phyloP scores from a whole-genome alignment of 441 rosid species.

The Brassica hybrid region DNA sequence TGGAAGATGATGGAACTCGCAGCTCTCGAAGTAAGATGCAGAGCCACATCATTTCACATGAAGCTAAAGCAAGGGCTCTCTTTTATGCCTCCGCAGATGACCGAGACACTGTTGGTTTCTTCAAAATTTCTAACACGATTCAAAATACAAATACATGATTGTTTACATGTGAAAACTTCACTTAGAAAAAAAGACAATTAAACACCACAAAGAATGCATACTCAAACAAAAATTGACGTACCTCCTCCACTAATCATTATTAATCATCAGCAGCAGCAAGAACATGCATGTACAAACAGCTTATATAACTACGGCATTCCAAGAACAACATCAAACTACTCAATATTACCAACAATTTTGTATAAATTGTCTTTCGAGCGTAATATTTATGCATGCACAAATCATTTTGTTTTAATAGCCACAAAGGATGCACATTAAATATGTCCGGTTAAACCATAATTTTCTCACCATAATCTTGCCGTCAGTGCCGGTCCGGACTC shows the following conservation, averaged over 20 bases:
- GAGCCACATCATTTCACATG: no score
- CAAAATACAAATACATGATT: background rate
- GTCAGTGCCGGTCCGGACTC: no score
- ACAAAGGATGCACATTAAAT: background rate
- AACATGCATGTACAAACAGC: background rate
- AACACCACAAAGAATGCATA: background rate
- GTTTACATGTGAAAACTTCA: background rate
- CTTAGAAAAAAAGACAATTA: background rate
- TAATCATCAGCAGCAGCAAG: background rate
- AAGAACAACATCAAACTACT: background rate
- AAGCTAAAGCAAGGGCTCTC: no score
- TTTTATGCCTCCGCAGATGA: no score
- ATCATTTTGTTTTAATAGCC: background rate
- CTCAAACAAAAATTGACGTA: no score
- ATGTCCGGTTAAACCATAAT: background rate
- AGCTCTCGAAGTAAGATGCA: no score
- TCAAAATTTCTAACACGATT: background rate
- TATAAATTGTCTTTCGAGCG: background rate
- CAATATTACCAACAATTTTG: background rate
- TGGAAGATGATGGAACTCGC: no score
- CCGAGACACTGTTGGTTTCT: background rate
- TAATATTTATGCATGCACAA: background rate
- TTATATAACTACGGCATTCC: background rate
- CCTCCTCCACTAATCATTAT: background rate
- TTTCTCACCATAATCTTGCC: background rate